Conservation (phyloP, 208 protist genomes). For the Chromosphaera perkinsii region DNA sequence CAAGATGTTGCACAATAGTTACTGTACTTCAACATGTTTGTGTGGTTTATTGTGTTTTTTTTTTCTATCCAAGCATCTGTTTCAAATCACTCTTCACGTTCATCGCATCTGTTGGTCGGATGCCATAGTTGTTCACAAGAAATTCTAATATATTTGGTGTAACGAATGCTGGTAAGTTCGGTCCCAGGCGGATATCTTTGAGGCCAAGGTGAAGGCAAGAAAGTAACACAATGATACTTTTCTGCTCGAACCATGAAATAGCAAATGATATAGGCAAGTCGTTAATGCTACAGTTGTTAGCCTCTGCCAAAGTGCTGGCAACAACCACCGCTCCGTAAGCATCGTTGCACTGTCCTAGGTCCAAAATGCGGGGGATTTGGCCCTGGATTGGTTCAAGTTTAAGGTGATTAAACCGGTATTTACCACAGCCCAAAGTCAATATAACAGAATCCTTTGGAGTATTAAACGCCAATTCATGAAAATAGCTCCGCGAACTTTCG, state of each 20-base stretch:
- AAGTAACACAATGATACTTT: conserved; percentile 70
- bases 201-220: conserved; percentile 64
- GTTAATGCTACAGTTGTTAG: conserved; percentile 27
- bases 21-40: no score
- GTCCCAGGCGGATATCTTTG: conserved; percentile 67
- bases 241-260: conserved; percentile 80
- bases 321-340: conserved; percentile 64
- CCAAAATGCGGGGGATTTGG: conserved; percentile 70
- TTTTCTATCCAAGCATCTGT: no score
- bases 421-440: conserved; percentile 72
- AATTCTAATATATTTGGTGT: no score
- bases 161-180: conserved; percentile 67
- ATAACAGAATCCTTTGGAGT: conserved; percentile 57
- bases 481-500: conserved; percentile 63
- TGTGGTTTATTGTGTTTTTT: no score
- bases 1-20: no score
- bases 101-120: no score
- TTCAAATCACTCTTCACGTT: no score
- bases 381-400: conserved; percentile 21
- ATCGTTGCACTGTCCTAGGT: conserved; percentile 82
- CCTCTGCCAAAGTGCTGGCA: conserved; percentile 53
- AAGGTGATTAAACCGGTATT: conserved; percentile 62
- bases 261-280: conserved; percentile 58
- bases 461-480: conserved; percentile 48
- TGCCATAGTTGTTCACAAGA: no score